Percentiles rank a stretch among this genome's conserved stretches.
Conservation (phyloP, 306 rosid genomes). For the Trichosanthes truncata region DNA sequence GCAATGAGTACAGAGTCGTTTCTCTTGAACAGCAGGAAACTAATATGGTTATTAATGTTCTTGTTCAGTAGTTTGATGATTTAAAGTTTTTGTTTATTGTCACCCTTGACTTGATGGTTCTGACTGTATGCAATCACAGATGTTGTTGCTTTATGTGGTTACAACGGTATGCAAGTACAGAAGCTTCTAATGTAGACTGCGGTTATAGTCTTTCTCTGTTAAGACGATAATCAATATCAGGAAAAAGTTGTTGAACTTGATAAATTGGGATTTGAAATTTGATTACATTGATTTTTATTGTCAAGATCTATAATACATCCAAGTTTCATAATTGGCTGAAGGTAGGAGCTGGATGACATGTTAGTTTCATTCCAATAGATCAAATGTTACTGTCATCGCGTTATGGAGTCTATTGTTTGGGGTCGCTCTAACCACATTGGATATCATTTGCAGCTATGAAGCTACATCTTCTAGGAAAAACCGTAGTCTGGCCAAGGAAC, state of each 20-base stretch:
- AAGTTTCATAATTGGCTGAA: neutral
- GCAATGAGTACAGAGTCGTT: neutral
- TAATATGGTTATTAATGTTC: neutral
- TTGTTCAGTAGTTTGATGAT: neutral
- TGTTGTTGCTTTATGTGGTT: neutral
- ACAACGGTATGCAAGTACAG: neutral
- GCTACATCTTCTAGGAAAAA: conserved; percentile 76
- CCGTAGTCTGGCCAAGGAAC: conserved; percentile 78
- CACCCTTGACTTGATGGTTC: neutral
- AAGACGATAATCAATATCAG: neutral
- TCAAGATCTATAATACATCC: neutral
- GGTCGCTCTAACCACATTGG: neutral
- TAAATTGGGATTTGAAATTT: neutral
- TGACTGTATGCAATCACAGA: neutral
- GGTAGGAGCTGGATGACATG: neutral
- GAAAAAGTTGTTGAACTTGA: neutral
- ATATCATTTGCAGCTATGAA: conserved; percentile 26
- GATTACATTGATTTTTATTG: neutral
- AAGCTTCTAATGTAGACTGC: neutral
- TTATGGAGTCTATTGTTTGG: neutral
- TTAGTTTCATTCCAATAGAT: neutral
- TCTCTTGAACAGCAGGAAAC: neutral
- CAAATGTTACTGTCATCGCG: neutral
- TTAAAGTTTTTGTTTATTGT: neutral
- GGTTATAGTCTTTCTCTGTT: neutral